phyloP scores from a whole-genome alignment of 2,329 filamentous ascomycete genomes.

The Dactylellina drechsleri region DNA sequence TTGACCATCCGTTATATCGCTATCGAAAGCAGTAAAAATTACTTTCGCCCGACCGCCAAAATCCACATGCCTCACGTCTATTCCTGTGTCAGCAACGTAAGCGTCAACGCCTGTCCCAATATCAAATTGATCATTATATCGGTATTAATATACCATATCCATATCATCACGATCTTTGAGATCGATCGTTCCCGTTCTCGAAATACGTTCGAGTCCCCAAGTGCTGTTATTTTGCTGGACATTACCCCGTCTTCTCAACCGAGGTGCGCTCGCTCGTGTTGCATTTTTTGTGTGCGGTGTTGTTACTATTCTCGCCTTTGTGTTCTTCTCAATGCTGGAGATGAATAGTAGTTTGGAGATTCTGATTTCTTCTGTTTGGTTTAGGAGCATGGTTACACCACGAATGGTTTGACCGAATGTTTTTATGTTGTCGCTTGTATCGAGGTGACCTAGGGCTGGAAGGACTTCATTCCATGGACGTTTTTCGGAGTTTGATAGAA shows the following conservation, averaged over 20 bases:
- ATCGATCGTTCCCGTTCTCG: conserved; percentile 57
- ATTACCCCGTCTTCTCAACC: background rate
- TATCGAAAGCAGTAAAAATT: conserved; percentile 61
- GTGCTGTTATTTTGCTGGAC: background rate
- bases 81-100: conserved; percentile 66
- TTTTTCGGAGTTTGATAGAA: conserved; percentile 24
- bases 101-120: conserved; percentile 63
- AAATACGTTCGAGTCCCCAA: conserved; percentile 58
- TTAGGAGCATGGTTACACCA: conserved; percentile 11
- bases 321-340: conserved; percentile 29
- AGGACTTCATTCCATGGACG: conserved; percentile 23
- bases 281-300: background rate
- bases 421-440: background rate
- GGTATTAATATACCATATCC: conserved; percentile 14
- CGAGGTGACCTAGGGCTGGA: conserved; percentile 10
- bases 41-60: conserved; percentile 58
- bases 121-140: background rate
- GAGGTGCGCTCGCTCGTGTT: background rate
- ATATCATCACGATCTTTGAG: conserved; percentile 56
- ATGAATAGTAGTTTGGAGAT: conserved; percentile 24
- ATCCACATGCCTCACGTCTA: conserved; percentile 56
- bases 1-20: conserved; percentile 63
- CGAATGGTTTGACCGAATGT: conserved; percentile 26
- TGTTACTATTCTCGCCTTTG: conserved; percentile 10
- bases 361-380: conserved; percentile 13